phyloP scores from a whole-genome alignment of 208 protist species.

The Leishmania martiniquensis region DNA sequence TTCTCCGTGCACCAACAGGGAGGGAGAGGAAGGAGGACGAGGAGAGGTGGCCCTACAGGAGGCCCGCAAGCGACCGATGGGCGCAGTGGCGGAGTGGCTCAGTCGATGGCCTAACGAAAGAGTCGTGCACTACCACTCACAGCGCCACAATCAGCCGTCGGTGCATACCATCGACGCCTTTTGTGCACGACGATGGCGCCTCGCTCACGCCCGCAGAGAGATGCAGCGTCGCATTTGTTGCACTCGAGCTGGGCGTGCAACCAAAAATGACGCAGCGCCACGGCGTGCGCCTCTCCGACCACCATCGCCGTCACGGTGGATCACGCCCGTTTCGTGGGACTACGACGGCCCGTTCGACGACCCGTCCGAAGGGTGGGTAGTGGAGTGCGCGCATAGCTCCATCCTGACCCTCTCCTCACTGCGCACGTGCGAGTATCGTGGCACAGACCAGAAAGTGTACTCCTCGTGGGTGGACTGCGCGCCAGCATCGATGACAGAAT shows the following conservation, averaged over 20 bases:
- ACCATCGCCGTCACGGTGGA: neutral
- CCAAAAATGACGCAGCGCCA: neutral
- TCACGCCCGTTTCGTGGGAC: conserved; percentile 12
- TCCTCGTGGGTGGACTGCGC: conserved; percentile 41
- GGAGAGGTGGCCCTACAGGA: no score
- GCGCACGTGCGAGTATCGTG: conserved; percentile 53
- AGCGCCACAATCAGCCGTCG: conserved; percentile 6
- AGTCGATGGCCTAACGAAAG: neutral
- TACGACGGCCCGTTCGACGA: conserved; percentile 29
- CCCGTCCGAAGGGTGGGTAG: conserved; percentile 7
- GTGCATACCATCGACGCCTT: neutral
- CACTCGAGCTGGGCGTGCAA: neutral
- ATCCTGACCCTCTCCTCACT: conserved; percentile 47
- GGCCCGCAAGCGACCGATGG: neutral
- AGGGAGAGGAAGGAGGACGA: no score
- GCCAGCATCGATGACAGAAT: neutral
- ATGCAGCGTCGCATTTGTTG: neutral
- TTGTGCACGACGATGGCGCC: conserved; percentile 1
- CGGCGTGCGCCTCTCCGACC: no score
- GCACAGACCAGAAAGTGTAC: conserved; percentile 34
- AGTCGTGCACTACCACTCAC: conserved; percentile 14
- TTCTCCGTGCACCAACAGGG: neutral
- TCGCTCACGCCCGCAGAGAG: conserved; percentile 6
- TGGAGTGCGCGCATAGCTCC: conserved; percentile 46
- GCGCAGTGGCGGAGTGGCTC: neutral